Conservation (phyloP, 169 alveolate species). For the Cryptosporidium sp. region DNA sequence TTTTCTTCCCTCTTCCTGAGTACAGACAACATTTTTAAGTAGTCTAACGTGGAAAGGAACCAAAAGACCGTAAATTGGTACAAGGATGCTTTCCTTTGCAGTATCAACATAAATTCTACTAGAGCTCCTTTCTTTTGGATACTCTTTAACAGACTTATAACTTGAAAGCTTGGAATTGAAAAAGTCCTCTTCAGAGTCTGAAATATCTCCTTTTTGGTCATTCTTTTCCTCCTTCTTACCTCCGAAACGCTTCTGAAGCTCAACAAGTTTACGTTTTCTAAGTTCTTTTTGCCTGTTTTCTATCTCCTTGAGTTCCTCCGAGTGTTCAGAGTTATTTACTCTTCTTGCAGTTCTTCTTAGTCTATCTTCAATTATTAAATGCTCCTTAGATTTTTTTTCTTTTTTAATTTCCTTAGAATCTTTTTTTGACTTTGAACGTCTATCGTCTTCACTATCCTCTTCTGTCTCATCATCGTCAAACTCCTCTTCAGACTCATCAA, state of each 20-base stretch:
- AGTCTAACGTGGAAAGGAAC: slow-evolving; percentile 86
- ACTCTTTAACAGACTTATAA: slow-evolving; percentile 80
- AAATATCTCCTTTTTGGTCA: slow-evolving; percentile 78
- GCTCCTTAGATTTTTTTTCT: slow-evolving; percentile 20
- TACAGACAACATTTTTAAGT: slow-evolving; percentile 90
- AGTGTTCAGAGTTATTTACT: slow-evolving; percentile 52
- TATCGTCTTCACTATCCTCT: slow-evolving; percentile 16
- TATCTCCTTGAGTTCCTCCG: slow-evolving; percentile 61
- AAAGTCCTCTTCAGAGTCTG: slow-evolving; percentile 79
- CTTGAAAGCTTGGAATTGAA: slow-evolving; percentile 81
- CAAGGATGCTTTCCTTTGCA: slow-evolving; percentile 82
- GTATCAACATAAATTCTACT: slow-evolving; percentile 83
- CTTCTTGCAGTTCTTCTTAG: slow-evolving; percentile 56
- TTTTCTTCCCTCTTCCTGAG: slow-evolving; percentile 89
- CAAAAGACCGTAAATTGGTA: slow-evolving; percentile 84
- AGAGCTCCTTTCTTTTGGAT: slow-evolving; percentile 83
- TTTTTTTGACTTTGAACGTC: background rate
- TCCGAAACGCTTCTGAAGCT: slow-evolving; percentile 82
- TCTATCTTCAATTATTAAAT: slow-evolving; percentile 51
- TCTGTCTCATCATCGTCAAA: slow-evolving; percentile 38
- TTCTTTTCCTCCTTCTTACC: slow-evolving; percentile 68
- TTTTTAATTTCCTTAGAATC: background rate
- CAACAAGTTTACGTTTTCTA: slow-evolving; percentile 82
- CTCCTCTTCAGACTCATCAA: background rate
- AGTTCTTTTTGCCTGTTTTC: slow-evolving; percentile 83